Conservation (phyloP, 1,139 yeast genomes). For the Tardiomyces digboiensis region DNA sequence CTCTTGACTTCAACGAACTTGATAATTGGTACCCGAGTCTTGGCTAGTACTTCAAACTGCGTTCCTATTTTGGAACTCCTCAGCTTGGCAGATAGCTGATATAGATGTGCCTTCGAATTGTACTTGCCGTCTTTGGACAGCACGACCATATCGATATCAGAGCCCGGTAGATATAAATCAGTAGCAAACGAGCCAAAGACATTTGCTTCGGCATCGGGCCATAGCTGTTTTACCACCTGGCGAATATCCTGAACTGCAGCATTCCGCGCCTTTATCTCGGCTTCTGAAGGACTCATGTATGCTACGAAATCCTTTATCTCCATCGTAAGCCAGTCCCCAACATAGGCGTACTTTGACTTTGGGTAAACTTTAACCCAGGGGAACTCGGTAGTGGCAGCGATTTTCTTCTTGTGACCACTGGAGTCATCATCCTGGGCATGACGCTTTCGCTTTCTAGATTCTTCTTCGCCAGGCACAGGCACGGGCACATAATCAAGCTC, state of each 20-base stretch:
- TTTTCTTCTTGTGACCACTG: neutral
- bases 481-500: neutral
- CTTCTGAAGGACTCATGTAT: conserved; percentile 77
- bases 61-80: conserved; percentile 29
- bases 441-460: neutral
- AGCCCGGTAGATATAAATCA: conserved; percentile 87
- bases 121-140: conserved; percentile 55
- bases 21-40: conserved; percentile 92
- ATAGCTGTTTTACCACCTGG: conserved; percentile 44
- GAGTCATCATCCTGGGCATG: neutral
- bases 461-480: neutral
- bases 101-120: conserved; percentile 49
- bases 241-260: conserved; percentile 54
- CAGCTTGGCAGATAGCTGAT: conserved; percentile 64
- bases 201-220: conserved; percentile 77
- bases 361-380: conserved; percentile 76
- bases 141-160: conserved; percentile 94
- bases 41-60: conserved; percentile 72
- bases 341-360: conserved; percentile 62
- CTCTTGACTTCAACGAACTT: conserved; percentile 76
- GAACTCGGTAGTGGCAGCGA: conserved; percentile 27
- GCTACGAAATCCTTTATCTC: conserved; percentile 84
- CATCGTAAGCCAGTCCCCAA: conserved; percentile 79
- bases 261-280: conserved; percentile 65
- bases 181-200: conserved; percentile 97